A percentile compares a stretch with the other conserved stretches of the same genome.
Evolutionary conservation across 2,329 filamentous ascomycete species (phyloP).

Genomic region (Xylariaceae sp.): DNA sequence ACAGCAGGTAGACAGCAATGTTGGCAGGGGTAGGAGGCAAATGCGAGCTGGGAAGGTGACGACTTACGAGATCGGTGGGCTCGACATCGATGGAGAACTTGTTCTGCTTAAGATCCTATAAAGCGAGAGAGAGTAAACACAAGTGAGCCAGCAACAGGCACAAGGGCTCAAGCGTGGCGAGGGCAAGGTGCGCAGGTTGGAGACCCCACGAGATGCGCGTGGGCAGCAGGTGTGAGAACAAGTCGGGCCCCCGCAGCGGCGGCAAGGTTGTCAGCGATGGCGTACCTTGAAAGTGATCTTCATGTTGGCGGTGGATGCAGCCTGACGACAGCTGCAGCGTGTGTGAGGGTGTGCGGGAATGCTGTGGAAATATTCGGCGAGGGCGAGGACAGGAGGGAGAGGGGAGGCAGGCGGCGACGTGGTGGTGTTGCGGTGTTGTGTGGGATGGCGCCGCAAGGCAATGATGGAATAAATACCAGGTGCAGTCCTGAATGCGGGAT

Average conservation of each 20-base stretch:
- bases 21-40: slow-evolving; percentile 6
- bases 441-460: too few species aligned
- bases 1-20: slow-evolving; percentile 6
- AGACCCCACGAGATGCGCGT: slow-evolving; percentile 15
- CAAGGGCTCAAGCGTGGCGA: slow-evolving; percentile 6
- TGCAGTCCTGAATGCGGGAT: too few species aligned
- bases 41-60: slow-evolving; percentile 24
- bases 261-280: slow-evolving; percentile 6
- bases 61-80: slow-evolving; percentile 81
- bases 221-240: slow-evolving; percentile 8
- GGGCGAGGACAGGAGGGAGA: slow-evolving; percentile 5
- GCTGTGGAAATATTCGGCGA: neutral
- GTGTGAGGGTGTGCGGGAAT: slow-evolving; percentile 1
- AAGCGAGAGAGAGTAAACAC: slow-evolving; percentile 5
- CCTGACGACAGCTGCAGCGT: slow-evolving; percentile 23
- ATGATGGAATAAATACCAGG: too few species aligned
- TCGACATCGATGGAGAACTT: slow-evolving; percentile 97
- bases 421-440: too few species aligned
- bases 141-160: neutral
- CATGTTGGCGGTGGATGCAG: slow-evolving; percentile 47
- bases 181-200: slow-evolving; percentile 14
- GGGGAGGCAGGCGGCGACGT: neutral
- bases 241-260: slow-evolving; percentile 12
- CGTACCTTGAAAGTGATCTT: slow-evolving; percentile 67
- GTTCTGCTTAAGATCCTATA: slow-evolving; percentile 93